These are phyloP conservation scores for Aspergillus piperis DNA, from an alignment of 2,329 filamentous ascomycete species.

Conservation along the genomic window DNA sequence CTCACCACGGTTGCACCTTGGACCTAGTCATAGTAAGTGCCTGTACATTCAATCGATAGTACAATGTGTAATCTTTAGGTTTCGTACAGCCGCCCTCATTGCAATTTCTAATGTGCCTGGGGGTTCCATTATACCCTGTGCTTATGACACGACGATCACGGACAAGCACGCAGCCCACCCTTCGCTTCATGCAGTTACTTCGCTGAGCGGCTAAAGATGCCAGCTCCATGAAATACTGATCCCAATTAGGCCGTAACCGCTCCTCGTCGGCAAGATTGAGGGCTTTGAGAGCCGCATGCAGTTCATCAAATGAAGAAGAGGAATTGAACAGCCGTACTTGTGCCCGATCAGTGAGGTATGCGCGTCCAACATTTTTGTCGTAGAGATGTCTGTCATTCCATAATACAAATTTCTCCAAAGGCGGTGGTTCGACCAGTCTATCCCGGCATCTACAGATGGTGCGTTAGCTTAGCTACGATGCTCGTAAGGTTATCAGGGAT, in stretches of 20 bases:
- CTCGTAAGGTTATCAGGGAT: not conserved
- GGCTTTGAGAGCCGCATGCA: constrained; percentile 70
- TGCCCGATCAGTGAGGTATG: constrained; percentile 76
- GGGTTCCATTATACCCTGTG: constrained; percentile 98
- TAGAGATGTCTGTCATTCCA: constrained; percentile 76
- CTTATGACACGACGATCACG: constrained; percentile 82
- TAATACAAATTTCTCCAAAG: constrained; percentile 62
- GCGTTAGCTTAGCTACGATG: constrained; percentile 1
- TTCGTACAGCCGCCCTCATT: constrained; percentile 79
- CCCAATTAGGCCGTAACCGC: constrained; percentile 86
- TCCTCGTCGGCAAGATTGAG: constrained; percentile 76
- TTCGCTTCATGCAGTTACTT: constrained; percentile 97
- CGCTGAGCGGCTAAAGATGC: constrained; percentile 86
- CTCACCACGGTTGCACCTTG: constrained; percentile 76
- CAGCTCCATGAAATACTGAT: constrained; percentile 98
- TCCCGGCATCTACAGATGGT: constrained; percentile 47
- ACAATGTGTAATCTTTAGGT: not conserved
- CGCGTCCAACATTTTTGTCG: constrained; percentile 61
- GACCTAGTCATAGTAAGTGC: constrained; percentile 39
- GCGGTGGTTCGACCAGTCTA: constrained; percentile 52
- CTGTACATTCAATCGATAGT: not conserved
- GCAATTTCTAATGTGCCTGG: constrained; percentile 83
- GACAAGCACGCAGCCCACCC: constrained; percentile 92
- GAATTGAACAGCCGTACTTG: constrained; percentile 86
- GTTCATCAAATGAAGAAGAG: constrained; percentile 67